phyloP scores from a whole-genome alignment of 495 filamentous ascomycete genomes.

The Lasiosphaeria ovina region DNA sequence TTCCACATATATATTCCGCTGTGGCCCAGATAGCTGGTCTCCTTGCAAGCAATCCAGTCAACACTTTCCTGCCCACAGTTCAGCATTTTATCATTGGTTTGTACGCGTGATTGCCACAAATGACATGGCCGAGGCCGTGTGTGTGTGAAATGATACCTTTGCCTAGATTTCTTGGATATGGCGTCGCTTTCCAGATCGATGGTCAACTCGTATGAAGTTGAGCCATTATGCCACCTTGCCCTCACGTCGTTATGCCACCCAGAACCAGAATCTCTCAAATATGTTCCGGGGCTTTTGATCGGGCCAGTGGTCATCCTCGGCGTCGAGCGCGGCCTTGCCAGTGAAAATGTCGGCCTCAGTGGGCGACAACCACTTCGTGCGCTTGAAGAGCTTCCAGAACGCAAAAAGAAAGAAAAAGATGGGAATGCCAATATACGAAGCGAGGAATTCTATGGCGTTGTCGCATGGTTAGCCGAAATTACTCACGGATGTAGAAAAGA shows the following conservation, averaged over 20 bases:
- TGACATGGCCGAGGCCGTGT: no score
- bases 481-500: not conserved
- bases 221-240: no score
- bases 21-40: no score
- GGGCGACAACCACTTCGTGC: conserved; percentile 4
- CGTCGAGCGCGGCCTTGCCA: conserved; percentile 17
- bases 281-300: conserved; percentile 2
- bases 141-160: no score
- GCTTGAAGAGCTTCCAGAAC: conserved; percentile 19
- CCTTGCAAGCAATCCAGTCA: no score
- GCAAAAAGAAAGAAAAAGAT: conserved; percentile 55
- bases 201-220: not conserved
- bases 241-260: conserved; percentile 5
- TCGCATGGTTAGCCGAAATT: conserved; percentile 1
- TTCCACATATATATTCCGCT: no score
- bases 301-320: conserved; percentile 18
- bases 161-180: no score
- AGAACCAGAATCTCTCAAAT: conserved; percentile 14
- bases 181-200: no score
- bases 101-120: no score
- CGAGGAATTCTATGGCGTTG: conserved; percentile 45
- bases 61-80: no score
- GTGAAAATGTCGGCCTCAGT: conserved; percentile 9
- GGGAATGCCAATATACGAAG: conserved; percentile 62
- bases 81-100: no score